Percentiles rank a stretch among this genome's conserved stretches.
phyloP scores from a whole-genome alignment of 345 rosid species.

The Citrus inodora region DNA sequence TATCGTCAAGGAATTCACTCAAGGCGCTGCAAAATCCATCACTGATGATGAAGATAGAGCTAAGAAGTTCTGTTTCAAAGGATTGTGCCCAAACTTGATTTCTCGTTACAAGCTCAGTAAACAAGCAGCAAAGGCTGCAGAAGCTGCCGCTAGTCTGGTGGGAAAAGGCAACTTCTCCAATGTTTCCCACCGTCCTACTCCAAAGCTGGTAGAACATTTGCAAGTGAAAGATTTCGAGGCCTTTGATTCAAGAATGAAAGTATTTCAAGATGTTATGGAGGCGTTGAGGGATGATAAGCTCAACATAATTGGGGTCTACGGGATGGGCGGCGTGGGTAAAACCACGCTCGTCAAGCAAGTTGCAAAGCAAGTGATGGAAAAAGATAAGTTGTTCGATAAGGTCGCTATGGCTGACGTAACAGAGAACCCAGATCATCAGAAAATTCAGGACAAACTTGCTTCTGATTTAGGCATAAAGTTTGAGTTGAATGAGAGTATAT shows the following conservation, averaged over 20 bases:
- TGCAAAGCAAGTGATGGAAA: too few species aligned
- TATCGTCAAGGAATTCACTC: not conserved
- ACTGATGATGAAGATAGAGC: not conserved
- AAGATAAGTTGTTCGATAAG: too few species aligned
- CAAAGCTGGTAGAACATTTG: too few species aligned
- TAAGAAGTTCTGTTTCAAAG: not conserved
- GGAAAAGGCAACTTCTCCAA: too few species aligned
- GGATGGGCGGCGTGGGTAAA: too few species aligned
- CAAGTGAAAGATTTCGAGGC: too few species aligned
- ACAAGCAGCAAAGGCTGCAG: not conserved
- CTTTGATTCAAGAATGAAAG: not conserved
- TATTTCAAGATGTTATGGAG: not conserved
- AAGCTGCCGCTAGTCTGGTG: not conserved
- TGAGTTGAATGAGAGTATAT: not conserved
- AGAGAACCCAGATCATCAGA: not conserved
- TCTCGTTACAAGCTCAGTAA: not conserved
- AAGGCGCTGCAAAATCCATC: not conserved
- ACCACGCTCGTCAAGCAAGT: too few species aligned
- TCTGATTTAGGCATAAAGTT: not conserved
- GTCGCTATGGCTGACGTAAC: not conserved
- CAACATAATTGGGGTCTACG: too few species aligned
- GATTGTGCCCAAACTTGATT: not conserved
- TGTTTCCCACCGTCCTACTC: too few species aligned
- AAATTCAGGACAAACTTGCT: conserved; percentile 8
- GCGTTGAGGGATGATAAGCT: not conserved